Conservation (phyloP, 495 filamentous ascomycete species). For the Penicillium atrosanguineum region DNA sequence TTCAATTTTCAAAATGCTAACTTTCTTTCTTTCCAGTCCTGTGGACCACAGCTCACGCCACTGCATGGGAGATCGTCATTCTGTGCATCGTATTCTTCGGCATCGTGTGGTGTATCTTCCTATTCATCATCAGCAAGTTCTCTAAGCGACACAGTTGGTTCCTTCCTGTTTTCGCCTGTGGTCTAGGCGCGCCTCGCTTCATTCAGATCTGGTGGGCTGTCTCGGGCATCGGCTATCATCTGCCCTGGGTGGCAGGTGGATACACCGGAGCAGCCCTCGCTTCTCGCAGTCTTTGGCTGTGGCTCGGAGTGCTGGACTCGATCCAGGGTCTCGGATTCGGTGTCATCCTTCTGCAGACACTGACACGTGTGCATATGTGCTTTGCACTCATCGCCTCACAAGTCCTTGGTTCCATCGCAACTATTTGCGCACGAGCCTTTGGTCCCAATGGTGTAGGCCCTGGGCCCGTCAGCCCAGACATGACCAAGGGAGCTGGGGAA, state of each 20-base stretch:
- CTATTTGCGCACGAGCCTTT: slow-evolving; percentile 46
- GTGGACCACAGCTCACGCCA: slow-evolving; percentile 42
- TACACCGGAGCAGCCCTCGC: slow-evolving; percentile 40
- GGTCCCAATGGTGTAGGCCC: slow-evolving; percentile 46
- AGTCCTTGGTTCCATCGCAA: slow-evolving; percentile 49
- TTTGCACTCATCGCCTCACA: slow-evolving; percentile 51
- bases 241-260: slow-evolving; percentile 44
- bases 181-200: slow-evolving; percentile 48
- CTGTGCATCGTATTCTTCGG: slow-evolving; percentile 46
- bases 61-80: slow-evolving; percentile 42
- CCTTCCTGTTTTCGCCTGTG: slow-evolving; percentile 49
- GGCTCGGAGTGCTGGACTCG: slow-evolving; percentile 48
- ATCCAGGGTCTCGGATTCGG: slow-evolving; percentile 52
- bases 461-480: slow-evolving; percentile 43
- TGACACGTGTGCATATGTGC: slow-evolving; percentile 47
- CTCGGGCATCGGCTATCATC: slow-evolving; percentile 44
- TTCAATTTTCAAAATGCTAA: slow-evolving; percentile 8
- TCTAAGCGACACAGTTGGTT: slow-evolving; percentile 49
- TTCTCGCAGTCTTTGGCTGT: slow-evolving; percentile 49
- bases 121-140: slow-evolving; percentile 40
- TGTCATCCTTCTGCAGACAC: slow-evolving; percentile 48
- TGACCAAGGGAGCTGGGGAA: slow-evolving; percentile 37
- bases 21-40: slow-evolving; percentile 27
- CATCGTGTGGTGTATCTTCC: slow-evolving; percentile 39
- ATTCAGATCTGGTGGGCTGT: slow-evolving; percentile 52